Conservation (phyloP, 257 asterid species). For the Nicotiana benthamiana region DNA sequence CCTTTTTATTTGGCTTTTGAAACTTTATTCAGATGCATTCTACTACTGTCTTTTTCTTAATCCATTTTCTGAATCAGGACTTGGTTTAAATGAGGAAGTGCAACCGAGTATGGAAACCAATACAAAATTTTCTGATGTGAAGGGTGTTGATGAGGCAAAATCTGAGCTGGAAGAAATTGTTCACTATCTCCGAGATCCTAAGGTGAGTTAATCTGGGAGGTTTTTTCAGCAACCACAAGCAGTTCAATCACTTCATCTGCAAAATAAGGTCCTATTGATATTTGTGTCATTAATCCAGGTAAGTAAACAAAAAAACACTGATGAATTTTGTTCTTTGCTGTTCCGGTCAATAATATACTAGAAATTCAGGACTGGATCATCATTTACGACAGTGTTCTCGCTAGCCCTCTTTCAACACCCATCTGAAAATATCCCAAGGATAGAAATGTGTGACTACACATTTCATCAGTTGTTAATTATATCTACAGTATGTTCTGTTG, state of each 20-base stretch:
- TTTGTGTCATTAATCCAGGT: background rate
- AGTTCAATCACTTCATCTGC: background rate
- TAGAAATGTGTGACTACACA: background rate
- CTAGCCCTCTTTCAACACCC: background rate
- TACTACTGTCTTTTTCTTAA: background rate
- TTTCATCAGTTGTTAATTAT: background rate
- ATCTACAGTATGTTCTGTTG: background rate
- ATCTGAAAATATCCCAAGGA: background rate
- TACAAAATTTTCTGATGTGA: slow-evolving; percentile 85
- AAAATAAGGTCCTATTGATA: background rate
- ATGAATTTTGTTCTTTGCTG: background rate
- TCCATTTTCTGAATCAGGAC: slow-evolving; percentile 37
- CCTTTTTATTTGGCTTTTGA: background rate
- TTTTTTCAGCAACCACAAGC: background rate
- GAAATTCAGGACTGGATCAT: background rate
- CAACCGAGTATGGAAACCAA: slow-evolving; percentile 73
- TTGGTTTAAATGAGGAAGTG: slow-evolving; percentile 87
- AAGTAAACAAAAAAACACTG: background rate
- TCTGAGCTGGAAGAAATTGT: slow-evolving; percentile 93
- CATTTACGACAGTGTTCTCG: background rate
- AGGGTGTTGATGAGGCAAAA: slow-evolving; percentile 98
- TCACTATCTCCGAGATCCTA: slow-evolving; percentile 96
- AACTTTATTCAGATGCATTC: background rate
- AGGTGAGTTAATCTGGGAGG: slow-evolving; percentile 32
- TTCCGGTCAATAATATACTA: background rate